Evolutionary conservation across 2,329 filamentous ascomycete genomes (phyloP), one percentile per base, ranked within the genome.

Genomic region (Aureobasidium vineae): DNA sequence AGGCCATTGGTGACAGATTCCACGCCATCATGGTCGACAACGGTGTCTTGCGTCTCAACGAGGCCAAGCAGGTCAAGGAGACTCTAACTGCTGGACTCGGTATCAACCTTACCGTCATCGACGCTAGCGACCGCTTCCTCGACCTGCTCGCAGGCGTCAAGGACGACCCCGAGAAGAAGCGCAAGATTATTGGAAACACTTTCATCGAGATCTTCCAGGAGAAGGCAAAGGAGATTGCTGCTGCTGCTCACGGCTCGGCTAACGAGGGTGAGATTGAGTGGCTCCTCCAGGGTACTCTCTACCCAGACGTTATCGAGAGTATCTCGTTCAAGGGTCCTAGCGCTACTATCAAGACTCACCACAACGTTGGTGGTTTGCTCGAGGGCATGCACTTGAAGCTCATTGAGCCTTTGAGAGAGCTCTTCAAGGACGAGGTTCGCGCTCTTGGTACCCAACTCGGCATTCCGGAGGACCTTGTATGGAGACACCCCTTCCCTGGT

Each of bases 51-150:
- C 87, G 95, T 45, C 83, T 95, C 36, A 88, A 97, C 74, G 95
- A 98, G 78, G 92, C 89, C 71, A 80, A 88, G 70, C 82, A 89
- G 73, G 95, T 98, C 63, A 88, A 96, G 78, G 82, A 92, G 77
- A 93, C 87, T 0, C 85, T 98, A 2, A 83, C 84, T 1, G 77
- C 92, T 73, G 88, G 95, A 70, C 85, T 98, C 0, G 91, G 91
- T 1, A 96, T 98, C 77, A 95, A 97, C 77, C 83, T 98, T 2
- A 96, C 91, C 0, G 89, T 98, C 33, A 86, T 96, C 1, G 90
- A 98, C 75, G 92, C 87, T 0, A 84, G 85, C 11, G 83, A 96
- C 68, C 81, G 85, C 31, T 98, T 98, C 82, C 82, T 97, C n/a
- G 80, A 80, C 36, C 83, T 87, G 28, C 86, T 98, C 0, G 85